Evolutionary conservation across 345 rosid species (phyloP), one percentile per base, ranked within the genome.

Genomic region (Syzygium jambos): DNA sequence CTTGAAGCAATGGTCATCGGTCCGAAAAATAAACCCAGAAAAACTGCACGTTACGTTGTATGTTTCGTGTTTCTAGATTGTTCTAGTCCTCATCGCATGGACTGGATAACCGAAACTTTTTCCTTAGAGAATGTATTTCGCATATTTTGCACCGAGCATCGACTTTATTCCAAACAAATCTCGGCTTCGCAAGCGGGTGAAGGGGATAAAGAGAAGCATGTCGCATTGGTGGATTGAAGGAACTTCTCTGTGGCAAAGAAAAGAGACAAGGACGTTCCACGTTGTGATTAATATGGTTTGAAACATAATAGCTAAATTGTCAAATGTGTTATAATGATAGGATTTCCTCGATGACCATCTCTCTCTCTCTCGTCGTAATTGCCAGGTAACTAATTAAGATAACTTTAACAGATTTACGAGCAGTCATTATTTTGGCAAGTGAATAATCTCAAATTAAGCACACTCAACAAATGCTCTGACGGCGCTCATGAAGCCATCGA

Each of bases 381-480:
- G 29, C 11, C 11, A n/a, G 3, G 68, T 29, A 61, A 63, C 19
- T 7, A 30, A 63, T 63, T 63, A 63, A 65, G 78, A 22, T n/a
- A n/a, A n/a, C n/a, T n/a, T n/a, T 30, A 30, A 4, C 0, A 19
- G 78, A 7, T 65, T 38, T 65, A 30, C 17, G 23, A 68, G 78
- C 0, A 68, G 34, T 30, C 9, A 4, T 22, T 30, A 43, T 34
- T 68, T 30, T 1, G 78, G 1, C 21, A 30, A 68, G 23, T 30
- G 23, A 16, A 68, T 19, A 8, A 30, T 68, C 41, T 68, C 23
- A 68, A 19, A 68, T 30, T 30, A 30, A 30, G 23, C 1, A 4
- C 0, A 30, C 23, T 8, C 11, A 68, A 30, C 1, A 68, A 34
- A 8, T 17, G 43, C 0, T 8, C 2, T 16, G 21, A 30, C 21